phyloP scores from a whole-genome alignment of 192 early-diverging fungal species.

The Umbelopsis sp. region DNA sequence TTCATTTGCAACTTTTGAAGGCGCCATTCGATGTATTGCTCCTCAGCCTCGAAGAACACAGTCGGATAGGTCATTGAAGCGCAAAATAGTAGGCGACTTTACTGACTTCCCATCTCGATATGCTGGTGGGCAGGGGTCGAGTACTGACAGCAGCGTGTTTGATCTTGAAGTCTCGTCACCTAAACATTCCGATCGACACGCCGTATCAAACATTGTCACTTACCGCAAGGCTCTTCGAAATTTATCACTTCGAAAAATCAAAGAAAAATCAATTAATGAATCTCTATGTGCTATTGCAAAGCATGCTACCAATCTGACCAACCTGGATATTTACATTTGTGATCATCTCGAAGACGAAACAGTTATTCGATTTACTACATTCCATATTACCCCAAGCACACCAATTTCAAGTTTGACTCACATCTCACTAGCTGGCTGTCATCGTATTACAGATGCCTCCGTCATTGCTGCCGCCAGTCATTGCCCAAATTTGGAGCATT shows the following conservation, averaged over 20 bases:
- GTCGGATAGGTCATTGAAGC: conserved; percentile 10
- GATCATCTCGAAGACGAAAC: conserved; percentile 48
- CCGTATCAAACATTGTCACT: not conserved
- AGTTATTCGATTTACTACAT: conserved; percentile 41
- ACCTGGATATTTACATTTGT: conserved; percentile 58
- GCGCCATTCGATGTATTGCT: conserved; percentile 14
- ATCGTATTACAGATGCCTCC: conserved; percentile 49
- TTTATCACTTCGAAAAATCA: conserved; percentile 39
- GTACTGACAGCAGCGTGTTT: not conserved
- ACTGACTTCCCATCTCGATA: not conserved
- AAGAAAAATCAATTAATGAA: conserved; percentile 36
- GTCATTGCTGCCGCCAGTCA: conserved; percentile 43
- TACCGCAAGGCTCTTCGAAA: conserved; percentile 23
- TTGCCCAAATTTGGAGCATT: conserved; percentile 46
- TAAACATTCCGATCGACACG: not conserved
- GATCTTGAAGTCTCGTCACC: conserved; percentile 5
- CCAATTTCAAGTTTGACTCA: conserved; percentile 44
- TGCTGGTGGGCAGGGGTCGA: not conserved
- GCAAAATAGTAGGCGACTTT: not conserved
- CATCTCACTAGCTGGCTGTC: conserved; percentile 50
- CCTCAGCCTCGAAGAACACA: conserved; percentile 3
- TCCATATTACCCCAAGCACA: conserved; percentile 29
- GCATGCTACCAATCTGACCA: conserved; percentile 33
- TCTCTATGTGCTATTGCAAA: conserved; percentile 28
- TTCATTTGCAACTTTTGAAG: conserved; percentile 14